These are phyloP conservation scores for Scedosporium apiospermum DNA, from an alignment of 2,329 filamentous ascomycete species.

Conservation along the genomic window DNA sequence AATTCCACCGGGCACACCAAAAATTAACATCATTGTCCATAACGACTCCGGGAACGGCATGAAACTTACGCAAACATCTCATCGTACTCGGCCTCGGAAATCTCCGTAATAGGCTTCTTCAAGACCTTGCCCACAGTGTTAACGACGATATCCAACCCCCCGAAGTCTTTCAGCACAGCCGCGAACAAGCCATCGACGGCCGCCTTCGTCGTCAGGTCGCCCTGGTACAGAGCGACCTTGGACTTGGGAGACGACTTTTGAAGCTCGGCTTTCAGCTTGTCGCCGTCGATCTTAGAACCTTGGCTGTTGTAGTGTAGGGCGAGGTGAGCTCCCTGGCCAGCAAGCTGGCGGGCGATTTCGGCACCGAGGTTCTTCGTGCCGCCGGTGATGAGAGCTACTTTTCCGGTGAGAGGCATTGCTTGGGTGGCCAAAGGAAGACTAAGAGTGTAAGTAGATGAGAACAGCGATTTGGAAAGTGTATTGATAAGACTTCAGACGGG, in stretches of 20 bases:
- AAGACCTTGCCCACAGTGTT: constrained; percentile 41
- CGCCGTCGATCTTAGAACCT: constrained; percentile 24
- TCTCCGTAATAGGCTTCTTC: constrained; percentile 34
- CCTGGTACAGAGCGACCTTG: constrained; percentile 31
- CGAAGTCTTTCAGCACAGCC: constrained; percentile 27
- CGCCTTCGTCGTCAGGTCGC: constrained; percentile 28
- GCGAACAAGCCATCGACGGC: constrained; percentile 31
- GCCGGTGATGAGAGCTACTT: constrained; percentile 42
- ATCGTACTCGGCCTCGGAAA: constrained; percentile 35
- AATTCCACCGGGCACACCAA: not conserved
- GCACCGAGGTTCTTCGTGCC: constrained; percentile 50
- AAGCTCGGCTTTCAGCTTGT: constrained; percentile 26
- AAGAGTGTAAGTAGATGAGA: too few relatives aligned
- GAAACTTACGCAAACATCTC: constrained; percentile 32
- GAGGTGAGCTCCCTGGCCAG: constrained; percentile 44
- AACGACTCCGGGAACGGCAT: not conserved
- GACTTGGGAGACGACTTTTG: constrained; percentile 18
- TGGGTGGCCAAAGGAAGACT: not conserved
- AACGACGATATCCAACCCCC: constrained; percentile 36
- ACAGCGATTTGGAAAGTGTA: too few relatives aligned
- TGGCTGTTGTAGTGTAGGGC: constrained; percentile 47
- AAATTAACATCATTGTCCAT: not conserved
- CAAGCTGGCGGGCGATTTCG: constrained; percentile 47
- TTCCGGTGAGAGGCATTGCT: constrained; percentile 24
- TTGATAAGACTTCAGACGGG: too few relatives aligned